These are phyloP conservation scores for Pelargonium nanum DNA, from an alignment of 345 rosid genomes.

Conservation along the genomic window DNA sequence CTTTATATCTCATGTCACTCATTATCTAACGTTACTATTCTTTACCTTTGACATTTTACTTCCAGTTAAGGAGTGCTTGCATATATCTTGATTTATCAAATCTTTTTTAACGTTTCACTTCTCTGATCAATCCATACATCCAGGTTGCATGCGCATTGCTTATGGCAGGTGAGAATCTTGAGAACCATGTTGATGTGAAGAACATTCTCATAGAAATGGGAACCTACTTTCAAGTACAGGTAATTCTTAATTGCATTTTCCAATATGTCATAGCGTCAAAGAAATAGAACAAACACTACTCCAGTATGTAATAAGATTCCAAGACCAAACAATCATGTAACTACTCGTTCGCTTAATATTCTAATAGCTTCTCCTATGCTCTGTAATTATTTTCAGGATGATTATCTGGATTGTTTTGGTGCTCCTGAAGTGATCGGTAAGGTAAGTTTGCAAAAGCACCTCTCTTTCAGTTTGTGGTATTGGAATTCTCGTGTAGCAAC, in stretches of 20 bases:
- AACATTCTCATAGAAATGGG: constrained; percentile 64
- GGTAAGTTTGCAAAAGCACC: constrained; percentile 23
- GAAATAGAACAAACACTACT: not conserved
- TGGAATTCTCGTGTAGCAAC: too few species aligned
- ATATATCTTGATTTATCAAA: not conserved
- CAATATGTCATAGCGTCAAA: not conserved
- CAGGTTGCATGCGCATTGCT: constrained; percentile 86
- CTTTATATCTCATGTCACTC: not conserved
- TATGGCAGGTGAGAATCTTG: constrained; percentile 62
- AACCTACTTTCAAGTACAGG: constrained; percentile 81
- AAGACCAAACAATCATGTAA: too few species aligned
- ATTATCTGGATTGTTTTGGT: constrained; percentile 78
- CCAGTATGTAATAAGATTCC: not conserved
- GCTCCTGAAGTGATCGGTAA: constrained; percentile 63
- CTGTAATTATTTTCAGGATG: constrained; percentile 39
- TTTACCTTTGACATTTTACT: not conserved
- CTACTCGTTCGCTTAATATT: not conserved
- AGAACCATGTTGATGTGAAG: constrained; percentile 52
- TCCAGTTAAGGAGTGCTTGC: not conserved
- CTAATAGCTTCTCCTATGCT: not conserved
- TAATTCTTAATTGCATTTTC: constrained; percentile 8
- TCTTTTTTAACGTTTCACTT: not conserved
- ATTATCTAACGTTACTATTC: not conserved
- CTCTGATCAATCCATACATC: not conserved
- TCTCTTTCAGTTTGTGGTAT: not conserved